A percentile compares a stretch with the other conserved stretches of the same genome.
phyloP scores from a whole-genome alignment of 2,329 filamentous ascomycete genomes.

The Aspergillus pseudoviridinutans region DNA sequence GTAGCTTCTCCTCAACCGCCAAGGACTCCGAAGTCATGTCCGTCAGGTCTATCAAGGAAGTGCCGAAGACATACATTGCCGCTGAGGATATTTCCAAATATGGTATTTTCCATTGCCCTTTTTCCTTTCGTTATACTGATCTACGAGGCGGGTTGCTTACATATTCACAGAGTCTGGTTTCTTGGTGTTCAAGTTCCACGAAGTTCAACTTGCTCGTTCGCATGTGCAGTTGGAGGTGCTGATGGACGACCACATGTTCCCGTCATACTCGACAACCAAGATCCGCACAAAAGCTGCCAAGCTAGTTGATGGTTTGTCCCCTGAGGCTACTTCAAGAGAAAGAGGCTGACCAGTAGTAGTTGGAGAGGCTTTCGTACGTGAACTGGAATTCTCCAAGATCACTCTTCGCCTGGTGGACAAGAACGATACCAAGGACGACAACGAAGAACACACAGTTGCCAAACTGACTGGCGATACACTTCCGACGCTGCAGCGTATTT shows the following conservation, averaged over 20 bases:
- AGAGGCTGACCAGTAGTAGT: slow-evolving; percentile 41
- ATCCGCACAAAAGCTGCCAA: slow-evolving; percentile 65
- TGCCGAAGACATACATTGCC: slow-evolving; percentile 72
- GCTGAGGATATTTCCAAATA: slow-evolving; percentile 78
- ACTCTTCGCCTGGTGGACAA: slow-evolving; percentile 84
- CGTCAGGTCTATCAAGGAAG: slow-evolving; percentile 46
- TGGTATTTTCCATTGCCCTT: slow-evolving; percentile 44
- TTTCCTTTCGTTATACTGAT: background rate
- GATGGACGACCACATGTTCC: slow-evolving; percentile 92
- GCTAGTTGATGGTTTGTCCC: slow-evolving; percentile 71
- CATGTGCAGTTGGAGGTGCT: slow-evolving; percentile 79
- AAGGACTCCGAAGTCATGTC: slow-evolving; percentile 46
- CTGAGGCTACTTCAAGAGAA: background rate
- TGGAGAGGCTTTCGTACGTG: slow-evolving; percentile 91
- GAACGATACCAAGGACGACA: slow-evolving; percentile 64
- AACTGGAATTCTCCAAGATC: slow-evolving; percentile 92
- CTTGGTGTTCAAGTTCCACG: slow-evolving; percentile 89
- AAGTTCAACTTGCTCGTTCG: slow-evolving; percentile 74
- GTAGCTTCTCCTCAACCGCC: slow-evolving; percentile 25
- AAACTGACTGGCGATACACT: slow-evolving; percentile 81
- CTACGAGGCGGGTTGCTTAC: background rate
- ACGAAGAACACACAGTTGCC: slow-evolving; percentile 70
- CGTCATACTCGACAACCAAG: slow-evolving; percentile 77
- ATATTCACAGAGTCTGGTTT: slow-evolving; percentile 70
- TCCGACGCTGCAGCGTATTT: slow-evolving; percentile 79